Base-by-base conservation (phyloP, 768 basidiomycete genomes). In the Guyanaporus albipodus region DNA sequence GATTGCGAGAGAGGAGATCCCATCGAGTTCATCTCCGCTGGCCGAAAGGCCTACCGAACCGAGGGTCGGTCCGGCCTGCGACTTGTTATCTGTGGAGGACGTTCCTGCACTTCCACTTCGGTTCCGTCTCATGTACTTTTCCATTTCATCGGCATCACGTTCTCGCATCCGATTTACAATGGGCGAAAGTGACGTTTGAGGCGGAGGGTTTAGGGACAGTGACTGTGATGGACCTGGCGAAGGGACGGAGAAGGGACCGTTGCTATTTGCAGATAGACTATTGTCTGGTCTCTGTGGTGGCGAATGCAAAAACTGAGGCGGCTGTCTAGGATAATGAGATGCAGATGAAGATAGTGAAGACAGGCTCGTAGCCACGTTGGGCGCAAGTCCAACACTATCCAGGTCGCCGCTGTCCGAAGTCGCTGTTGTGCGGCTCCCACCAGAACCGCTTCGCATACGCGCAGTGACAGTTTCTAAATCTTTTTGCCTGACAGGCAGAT, bases 101-200 rank as follows among this genome's bases (percentile, higher is more conserved):
- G 82, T 83, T 35, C 79, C 82, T 45, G 75, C 81, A 57, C 87
- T 89, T 40, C 86, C 89, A 60, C 88, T 91, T 46, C 90, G 79
- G 70, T 87, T 87, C 46, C 90, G 78, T 50, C 78, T 74, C 62
- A 89, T 73, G 61, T 90, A 92, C 58, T 90, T 87, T 63, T 90
- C 88, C 74, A 87, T 88, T 29, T 90, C 91, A 61, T 85, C 86
- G 17, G 89, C 89, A 61, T 92, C 90, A 47, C 82, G 76, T 67
- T 90, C 85, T 55, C 83, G 79, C 75, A 92, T 83, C 27, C 88
- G 85, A 56, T 72, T 84, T 23, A 83, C 86, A 47, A 92, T 78
- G 3, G 88, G 90, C 4, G 90, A 87, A 44, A 91, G 63, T 19
- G 79, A 79, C 34, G 76, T 48, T 43, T 55, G 71, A 62, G 21